Percentiles rank a stretch among this genome's conserved stretches.
Conservation (phyloP, 2,329 filamentous ascomycete species). For the Neospermospora avenae region DNA sequence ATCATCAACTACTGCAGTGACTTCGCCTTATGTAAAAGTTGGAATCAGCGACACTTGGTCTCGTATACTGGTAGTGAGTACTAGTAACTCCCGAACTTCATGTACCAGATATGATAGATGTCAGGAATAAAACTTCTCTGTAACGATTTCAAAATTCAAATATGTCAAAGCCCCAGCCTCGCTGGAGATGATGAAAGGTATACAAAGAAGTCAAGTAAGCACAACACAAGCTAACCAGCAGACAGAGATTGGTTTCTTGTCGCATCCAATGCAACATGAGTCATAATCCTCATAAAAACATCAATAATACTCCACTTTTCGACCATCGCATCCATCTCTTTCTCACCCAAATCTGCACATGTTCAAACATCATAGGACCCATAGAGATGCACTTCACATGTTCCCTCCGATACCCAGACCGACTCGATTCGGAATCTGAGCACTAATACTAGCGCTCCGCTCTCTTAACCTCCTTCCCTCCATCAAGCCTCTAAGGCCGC, state of each 20-base stretch:
- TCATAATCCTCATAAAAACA: slow-evolving; percentile 1
- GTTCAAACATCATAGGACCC: too few relatives aligned
- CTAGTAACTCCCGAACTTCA: too few relatives aligned
- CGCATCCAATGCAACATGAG: neutral
- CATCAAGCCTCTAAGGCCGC: slow-evolving; percentile 88
- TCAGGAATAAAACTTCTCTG: neutral
- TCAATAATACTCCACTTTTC: neutral
- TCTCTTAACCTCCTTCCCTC: slow-evolving; percentile 85
- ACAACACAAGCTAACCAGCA: too few relatives aligned
- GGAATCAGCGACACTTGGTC: too few relatives aligned
- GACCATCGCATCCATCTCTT: neutral
- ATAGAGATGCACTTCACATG: neutral
- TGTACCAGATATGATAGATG: too few relatives aligned
- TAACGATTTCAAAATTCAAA: neutral
- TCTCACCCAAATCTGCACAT: neutral
- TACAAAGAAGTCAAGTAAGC: too few relatives aligned
- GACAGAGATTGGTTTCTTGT: neutral
- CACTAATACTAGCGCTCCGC: slow-evolving; percentile 47
- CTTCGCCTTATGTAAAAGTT: too few relatives aligned
- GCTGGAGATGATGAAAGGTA: too few relatives aligned
- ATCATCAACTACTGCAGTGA: too few relatives aligned
- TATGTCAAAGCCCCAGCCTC: too few relatives aligned
- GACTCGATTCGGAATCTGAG: slow-evolving; percentile 6
- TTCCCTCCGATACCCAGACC: slow-evolving; percentile 15
- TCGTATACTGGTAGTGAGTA: too few relatives aligned